These are phyloP conservation scores for Gomphus bonarii DNA, from an alignment of 1,284 basidiomycete species.

Conservation along the genomic window DNA sequence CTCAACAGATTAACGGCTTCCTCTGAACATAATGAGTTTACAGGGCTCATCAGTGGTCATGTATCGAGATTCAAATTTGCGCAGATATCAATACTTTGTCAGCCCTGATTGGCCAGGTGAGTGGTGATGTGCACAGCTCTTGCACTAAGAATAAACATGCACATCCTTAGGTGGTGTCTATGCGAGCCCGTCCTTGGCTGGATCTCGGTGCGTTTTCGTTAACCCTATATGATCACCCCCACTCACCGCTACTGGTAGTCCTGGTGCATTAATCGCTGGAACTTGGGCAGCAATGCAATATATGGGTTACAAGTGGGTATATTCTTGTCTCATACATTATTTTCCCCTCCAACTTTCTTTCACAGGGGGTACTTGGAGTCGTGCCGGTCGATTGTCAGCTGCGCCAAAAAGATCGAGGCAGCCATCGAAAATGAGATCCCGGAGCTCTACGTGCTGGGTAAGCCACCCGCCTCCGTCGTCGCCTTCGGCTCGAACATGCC, in stretches of 20 bases:
- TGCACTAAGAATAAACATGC: not conserved
- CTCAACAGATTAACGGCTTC: not conserved
- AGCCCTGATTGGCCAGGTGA: constrained; percentile 69
- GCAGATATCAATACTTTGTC: constrained; percentile 78
- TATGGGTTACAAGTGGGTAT: constrained; percentile 70
- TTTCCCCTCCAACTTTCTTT: not conserved
- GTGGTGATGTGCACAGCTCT: constrained; percentile 11
- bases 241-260: constrained; percentile 34
- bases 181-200: constrained; percentile 78
- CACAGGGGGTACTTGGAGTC: constrained; percentile 84
- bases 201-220: constrained; percentile 54
- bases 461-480: constrained; percentile 84
- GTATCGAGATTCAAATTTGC: constrained; percentile 69
- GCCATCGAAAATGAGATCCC: constrained; percentile 61
- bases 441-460: constrained; percentile 78
- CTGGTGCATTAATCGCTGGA: constrained; percentile 88
- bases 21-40: constrained; percentile 4
- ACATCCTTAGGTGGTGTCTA: constrained; percentile 57
- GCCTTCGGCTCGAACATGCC: constrained; percentile 68
- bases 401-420: constrained; percentile 57
- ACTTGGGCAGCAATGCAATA: constrained; percentile 95
- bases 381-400: constrained; percentile 75
- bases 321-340: not conserved
- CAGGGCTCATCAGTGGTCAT: constrained; percentile 91
- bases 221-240: constrained; percentile 13